A percentile compares a stretch with the other conserved stretches of the same genome.
Evolutionary conservation across 805 yeast genomes (phyloP).

Genomic region (Pichia cabralensis): DNA sequence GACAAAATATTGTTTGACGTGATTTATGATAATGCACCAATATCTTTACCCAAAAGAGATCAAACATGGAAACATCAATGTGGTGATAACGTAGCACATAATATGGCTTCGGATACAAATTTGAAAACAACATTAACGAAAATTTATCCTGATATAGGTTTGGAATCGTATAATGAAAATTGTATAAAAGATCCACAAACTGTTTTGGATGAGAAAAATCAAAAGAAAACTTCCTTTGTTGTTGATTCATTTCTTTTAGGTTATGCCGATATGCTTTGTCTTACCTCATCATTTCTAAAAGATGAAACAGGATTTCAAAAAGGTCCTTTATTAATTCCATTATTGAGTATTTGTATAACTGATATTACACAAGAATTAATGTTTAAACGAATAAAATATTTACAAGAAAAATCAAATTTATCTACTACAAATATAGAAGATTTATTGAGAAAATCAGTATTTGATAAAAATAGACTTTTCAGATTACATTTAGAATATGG

Average conservation of each 20-base stretch:
- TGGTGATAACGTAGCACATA: no score
- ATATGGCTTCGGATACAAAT: not conserved
- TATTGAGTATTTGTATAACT: conserved; percentile 56
- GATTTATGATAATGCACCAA: conserved; percentile 3
- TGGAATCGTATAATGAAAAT: no score
- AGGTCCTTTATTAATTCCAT: conserved; percentile 72
- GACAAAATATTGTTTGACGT: not conserved
- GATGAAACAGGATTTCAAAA: conserved; percentile 72
- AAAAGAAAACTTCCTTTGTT: conserved; percentile 22
- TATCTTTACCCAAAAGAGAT: conserved; percentile 6
- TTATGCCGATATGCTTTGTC: conserved; percentile 61
- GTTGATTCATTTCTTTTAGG: conserved; percentile 51
- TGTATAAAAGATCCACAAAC: conserved; percentile 7
- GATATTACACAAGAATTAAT: conserved; percentile 34
- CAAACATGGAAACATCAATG: conserved; percentile 8
- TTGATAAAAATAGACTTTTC: conserved; percentile 34
- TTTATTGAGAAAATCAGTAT: conserved; percentile 3
- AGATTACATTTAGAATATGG: conserved; percentile 84
- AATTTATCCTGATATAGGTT: no score
- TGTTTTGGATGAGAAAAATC: conserved; percentile 19
- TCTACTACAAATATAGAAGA: conserved; percentile 2
- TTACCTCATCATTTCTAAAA: conserved; percentile 63
- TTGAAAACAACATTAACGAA: no score
- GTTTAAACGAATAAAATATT: not conserved
- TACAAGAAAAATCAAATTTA: not conserved